phyloP scores from a whole-genome alignment of 108 stramenopile species.

The Pseudonitzschia multistriata region DNA sequence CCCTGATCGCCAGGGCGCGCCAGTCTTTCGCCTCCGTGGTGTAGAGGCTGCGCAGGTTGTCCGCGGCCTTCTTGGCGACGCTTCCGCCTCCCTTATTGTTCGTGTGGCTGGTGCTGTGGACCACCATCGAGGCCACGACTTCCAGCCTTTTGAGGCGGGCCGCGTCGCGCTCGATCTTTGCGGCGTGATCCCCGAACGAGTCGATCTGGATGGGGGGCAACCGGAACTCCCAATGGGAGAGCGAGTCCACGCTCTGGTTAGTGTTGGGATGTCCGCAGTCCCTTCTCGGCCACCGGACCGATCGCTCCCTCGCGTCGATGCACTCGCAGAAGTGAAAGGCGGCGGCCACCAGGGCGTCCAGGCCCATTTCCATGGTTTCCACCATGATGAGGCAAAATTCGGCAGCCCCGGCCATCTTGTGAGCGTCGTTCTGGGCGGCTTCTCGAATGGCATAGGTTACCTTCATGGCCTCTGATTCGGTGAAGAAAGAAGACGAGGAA shows the following conservation, averaged over 20 bases:
- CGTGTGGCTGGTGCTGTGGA: slow-evolving; percentile 7
- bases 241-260: slow-evolving; percentile 9
- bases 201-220: slow-evolving; percentile 30
- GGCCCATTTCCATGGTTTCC: slow-evolving; percentile 78
- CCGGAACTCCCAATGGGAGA: slow-evolving; percentile 5
- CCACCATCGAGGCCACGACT: slow-evolving; percentile 43
- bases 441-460: slow-evolving; percentile 59
- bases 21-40: slow-evolving; percentile 74
- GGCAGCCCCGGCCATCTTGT: slow-evolving; percentile 67
- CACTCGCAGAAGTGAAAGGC: slow-evolving; percentile 66
- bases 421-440: slow-evolving; percentile 45
- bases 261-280: neutral
- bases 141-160: slow-evolving; percentile 71
- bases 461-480: slow-evolving; percentile 38
- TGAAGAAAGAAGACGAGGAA: slow-evolving; percentile 37
- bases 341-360: slow-evolving; percentile 60
- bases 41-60: slow-evolving; percentile 59
- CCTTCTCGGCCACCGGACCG: neutral
- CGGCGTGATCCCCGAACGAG: slow-evolving; percentile 48
- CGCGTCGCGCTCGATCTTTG: slow-evolving; percentile 64
- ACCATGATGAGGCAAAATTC: slow-evolving; percentile 72
- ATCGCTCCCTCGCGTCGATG: slow-evolving; percentile 41
- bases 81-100: slow-evolving; percentile 12
- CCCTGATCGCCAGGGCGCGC: slow-evolving; percentile 82
- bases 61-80: slow-evolving; percentile 38